phyloP scores from a whole-genome alignment of 1,139 yeast species.

The Kazachstania sp. region DNA sequence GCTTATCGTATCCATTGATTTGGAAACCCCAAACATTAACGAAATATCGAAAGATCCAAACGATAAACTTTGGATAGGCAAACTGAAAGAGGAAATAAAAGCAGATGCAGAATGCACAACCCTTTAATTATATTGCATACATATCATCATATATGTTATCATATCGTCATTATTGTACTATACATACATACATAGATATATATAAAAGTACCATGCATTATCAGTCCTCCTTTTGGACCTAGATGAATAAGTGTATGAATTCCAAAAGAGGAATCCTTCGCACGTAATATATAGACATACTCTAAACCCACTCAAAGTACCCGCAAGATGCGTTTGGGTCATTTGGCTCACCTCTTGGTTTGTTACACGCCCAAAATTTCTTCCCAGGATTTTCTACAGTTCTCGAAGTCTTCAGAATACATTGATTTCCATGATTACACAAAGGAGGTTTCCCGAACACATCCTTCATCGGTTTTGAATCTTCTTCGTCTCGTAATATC shows the following conservation, averaged over 20 bases:
- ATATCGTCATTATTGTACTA: not conserved
- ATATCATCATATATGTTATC: not conserved
- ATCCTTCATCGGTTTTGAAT: slow-evolving; percentile 8
- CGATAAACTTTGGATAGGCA: slow-evolving; percentile 26
- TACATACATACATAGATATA: not conserved
- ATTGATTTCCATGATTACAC: slow-evolving; percentile 45
- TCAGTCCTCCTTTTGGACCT: no score
- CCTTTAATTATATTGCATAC: not conserved
- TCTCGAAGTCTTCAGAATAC: slow-evolving; percentile 43
- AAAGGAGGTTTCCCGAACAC: slow-evolving; percentile 37
- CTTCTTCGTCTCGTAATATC: not conserved
- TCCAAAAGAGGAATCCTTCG: not conserved
- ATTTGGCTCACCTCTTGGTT: slow-evolving; percentile 29
- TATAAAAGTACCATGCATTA: no score
- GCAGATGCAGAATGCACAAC: slow-evolving; percentile 9
- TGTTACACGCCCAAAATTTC: slow-evolving; percentile 53
- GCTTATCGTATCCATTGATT: slow-evolving; percentile 16
- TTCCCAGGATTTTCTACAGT: slow-evolving; percentile 42
- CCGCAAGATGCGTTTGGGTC: slow-evolving; percentile 32
- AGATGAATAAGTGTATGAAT: no score
- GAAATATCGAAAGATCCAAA: slow-evolving; percentile 14
- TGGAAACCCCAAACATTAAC: slow-evolving; percentile 12
- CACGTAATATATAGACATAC: not conserved
- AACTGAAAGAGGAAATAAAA: slow-evolving; percentile 17
- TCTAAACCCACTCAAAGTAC: slow-evolving; percentile 34